phyloP scores from a whole-genome alignment of 2,329 filamentous ascomycete species.

The Trichophyton rubrum region DNA sequence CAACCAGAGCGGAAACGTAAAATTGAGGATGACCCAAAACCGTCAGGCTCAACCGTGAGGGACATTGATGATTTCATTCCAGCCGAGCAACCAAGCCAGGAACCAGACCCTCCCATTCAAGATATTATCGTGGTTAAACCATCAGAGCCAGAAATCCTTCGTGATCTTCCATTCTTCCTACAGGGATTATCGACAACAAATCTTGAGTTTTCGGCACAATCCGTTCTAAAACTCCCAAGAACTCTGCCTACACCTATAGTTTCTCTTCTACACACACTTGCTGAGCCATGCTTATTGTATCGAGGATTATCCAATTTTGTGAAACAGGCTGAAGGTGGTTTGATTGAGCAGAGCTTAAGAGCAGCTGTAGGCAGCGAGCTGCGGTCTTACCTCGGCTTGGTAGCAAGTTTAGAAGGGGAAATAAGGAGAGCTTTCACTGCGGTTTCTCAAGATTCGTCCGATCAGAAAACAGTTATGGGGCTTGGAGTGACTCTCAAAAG shows the following conservation, averaged over 20 bases:
- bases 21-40: conserved; percentile 14
- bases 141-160: conserved; percentile 50
- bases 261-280: conserved; percentile 74
- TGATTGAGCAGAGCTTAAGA: conserved; percentile 84
- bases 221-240: conserved; percentile 60
- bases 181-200: conserved; percentile 85
- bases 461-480: conserved; percentile 60
- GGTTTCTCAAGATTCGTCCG: conserved; percentile 42
- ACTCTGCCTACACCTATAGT: conserved; percentile 74
- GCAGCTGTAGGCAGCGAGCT: conserved; percentile 77
- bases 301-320: conserved; percentile 68
- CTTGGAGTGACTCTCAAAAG: conserved; percentile 87
- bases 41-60: conserved; percentile 9
- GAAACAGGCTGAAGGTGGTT: conserved; percentile 63
- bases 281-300: conserved; percentile 90
- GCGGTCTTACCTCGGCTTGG: conserved; percentile 75
- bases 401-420: conserved; percentile 85
- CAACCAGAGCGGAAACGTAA: conserved; percentile 14
- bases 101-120: conserved; percentile 5
- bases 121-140: conserved; percentile 8
- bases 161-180: conserved; percentile 81
- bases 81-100: conserved; percentile 13
- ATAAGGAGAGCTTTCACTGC: conserved; percentile 69
- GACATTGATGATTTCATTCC: conserved; percentile 6
- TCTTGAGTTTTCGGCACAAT: conserved; percentile 58